Evolutionary conservation across 768 basidiomycete species (phyloP), one percentile per base, ranked within the genome.

Genomic region (Lentinula guzmanii): DNA sequence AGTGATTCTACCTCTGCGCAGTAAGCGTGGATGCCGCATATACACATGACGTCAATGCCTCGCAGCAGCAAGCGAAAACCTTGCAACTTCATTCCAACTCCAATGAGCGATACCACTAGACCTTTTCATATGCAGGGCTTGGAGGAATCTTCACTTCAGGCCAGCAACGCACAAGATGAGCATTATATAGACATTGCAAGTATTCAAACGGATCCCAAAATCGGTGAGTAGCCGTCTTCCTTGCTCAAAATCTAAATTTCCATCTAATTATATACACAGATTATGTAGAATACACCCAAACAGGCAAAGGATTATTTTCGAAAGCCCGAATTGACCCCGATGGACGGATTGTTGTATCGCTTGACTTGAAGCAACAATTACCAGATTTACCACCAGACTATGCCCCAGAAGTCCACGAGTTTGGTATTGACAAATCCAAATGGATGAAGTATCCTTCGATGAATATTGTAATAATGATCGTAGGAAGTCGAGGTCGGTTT

Each of bases 381-480:
- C 82, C 82, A 0, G 82, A 85, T 52, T 68, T 86, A 5, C 82
- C 82, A 3, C 65, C 71, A 42, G 78, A 80, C 45, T 74, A 81
- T 63, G 76, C 78, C 0, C 67, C 67, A 21, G 73, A 79, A 13
- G 79, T 84, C 8, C 70, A 77, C 33, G 84, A 86, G 65, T 82
- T 79, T 66, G 81, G 75, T 1, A 69, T 83, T 10, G 82, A 82
- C 62, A 61, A 71, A 46, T 64, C 60, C 28, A 65, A 70, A 37
- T 77, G 76, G 75, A 69, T 64, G 28, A 65, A 71, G 33, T 75
- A 71, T 54, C 81, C 81, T 9, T 61, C 61, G 9, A 69, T 88
- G 70, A 84, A 77, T 64, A 82, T 88, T 41, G 81, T 87, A 41
- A 82, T 88, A 50, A 84, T 86, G 81, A 84, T 88, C 51, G 85